These are phyloP conservation scores for Eimeria zaria DNA, from an alignment of 169 alveolate species.

Conservation along the genomic window DNA sequence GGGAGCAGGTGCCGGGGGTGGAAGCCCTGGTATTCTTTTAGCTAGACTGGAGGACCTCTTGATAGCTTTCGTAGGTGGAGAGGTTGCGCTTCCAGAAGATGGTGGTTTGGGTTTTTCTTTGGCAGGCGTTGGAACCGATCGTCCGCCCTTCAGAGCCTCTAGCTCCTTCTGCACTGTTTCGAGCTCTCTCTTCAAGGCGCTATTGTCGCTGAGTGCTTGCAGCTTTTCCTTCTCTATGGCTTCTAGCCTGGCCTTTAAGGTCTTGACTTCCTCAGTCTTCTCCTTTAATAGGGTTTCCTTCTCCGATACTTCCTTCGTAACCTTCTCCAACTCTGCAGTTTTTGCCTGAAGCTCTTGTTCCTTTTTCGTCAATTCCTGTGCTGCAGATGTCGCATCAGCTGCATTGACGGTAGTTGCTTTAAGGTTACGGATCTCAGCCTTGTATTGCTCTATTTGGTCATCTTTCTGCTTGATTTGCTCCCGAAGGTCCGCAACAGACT, in stretches of 20 bases:
- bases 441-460: not conserved
- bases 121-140: constrained; percentile 15
- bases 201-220: constrained; percentile 28
- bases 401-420: constrained; percentile 9
- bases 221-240: constrained; percentile 40
- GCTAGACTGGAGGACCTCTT: constrained; percentile 45
- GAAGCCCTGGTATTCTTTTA: constrained; percentile 54
- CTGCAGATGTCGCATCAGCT: not conserved
- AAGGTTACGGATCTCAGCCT: constrained; percentile 28
- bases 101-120: constrained; percentile 1
- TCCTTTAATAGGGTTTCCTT: constrained; percentile 26
- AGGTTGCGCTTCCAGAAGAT: not conserved
- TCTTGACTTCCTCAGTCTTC: constrained; percentile 40
- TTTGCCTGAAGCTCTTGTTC: constrained; percentile 45
- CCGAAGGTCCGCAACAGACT: constrained; percentile 12
- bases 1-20: constrained; percentile 33
- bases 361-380: constrained; percentile 32
- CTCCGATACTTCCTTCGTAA: constrained; percentile 1
- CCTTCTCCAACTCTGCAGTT: constrained; percentile 26
- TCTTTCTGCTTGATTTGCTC: constrained; percentile 40
- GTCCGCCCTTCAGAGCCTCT: constrained; percentile 30
- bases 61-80: constrained; percentile 18
- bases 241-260: constrained; percentile 41
- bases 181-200: constrained; percentile 65
- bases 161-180: constrained; percentile 41